Percentiles rank a stretch among this genome's conserved stretches.
phyloP scores from a whole-genome alignment of 352 stramenopile species.

The Plasmopara muralis region DNA sequence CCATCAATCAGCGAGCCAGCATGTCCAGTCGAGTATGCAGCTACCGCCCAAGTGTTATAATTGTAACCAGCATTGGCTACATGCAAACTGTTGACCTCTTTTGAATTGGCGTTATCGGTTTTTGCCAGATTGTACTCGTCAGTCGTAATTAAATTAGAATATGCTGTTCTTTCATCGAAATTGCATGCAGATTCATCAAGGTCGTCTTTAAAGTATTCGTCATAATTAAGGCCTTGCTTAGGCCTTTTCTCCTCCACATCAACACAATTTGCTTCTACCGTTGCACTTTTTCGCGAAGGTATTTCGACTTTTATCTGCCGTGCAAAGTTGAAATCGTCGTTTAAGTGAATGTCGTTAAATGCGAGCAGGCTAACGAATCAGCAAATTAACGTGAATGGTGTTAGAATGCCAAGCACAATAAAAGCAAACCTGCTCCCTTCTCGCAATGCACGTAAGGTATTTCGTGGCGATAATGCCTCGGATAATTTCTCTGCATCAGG shows the following conservation, averaged over 20 bases:
- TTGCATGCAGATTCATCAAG: not conserved
- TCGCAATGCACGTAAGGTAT: slow-evolving; percentile 32
- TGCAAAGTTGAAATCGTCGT: slow-evolving; percentile 15
- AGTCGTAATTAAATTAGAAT: not conserved
- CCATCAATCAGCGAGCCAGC: not conserved
- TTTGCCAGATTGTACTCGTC: not conserved
- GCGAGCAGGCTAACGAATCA: slow-evolving; percentile 10
- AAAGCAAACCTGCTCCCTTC: slow-evolving; percentile 38
- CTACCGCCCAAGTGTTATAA: not conserved
- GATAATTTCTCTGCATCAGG: slow-evolving; percentile 38
- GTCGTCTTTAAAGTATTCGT: slow-evolving; percentile 9
- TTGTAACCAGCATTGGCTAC: not conserved
- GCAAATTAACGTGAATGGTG: too few relatives aligned
- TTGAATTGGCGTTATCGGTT: too few relatives aligned
- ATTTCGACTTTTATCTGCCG: slow-evolving; percentile 23
- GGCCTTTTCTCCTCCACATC: not conserved
- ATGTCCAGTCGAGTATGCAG: not conserved
- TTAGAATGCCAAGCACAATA: too few relatives aligned
- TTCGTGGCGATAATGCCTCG: slow-evolving; percentile 55
- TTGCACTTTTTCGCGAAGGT: slow-evolving; percentile 11
- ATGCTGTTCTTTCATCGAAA: slow-evolving; percentile 1
- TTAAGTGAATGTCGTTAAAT: slow-evolving; percentile 18
- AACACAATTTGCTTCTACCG: slow-evolving; percentile 3
- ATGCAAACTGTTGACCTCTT: too few relatives aligned
- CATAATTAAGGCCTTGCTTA: not conserved